phyloP scores from a whole-genome alignment of 257 asterid species.

The Craterostigma plantagineum region DNA sequence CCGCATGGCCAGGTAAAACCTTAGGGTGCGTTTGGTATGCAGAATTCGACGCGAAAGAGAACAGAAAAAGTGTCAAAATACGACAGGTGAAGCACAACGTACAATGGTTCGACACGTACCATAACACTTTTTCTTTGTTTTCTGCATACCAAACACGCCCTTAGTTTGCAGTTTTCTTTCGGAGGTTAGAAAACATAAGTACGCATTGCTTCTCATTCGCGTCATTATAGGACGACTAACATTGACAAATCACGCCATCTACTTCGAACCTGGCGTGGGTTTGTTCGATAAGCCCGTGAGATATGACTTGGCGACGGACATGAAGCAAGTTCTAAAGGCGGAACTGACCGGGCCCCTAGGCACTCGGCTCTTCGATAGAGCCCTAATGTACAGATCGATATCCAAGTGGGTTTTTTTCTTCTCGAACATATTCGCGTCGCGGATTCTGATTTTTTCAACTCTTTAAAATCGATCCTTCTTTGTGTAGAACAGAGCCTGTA shows the following conservation, averaged over 20 bases:
- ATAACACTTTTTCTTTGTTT: too few relatives aligned
- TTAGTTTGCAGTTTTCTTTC: too few relatives aligned
- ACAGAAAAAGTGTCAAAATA: too few relatives aligned
- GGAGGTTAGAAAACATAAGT: too few relatives aligned
- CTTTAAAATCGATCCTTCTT: constrained; percentile 15
- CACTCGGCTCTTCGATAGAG: constrained; percentile 87
- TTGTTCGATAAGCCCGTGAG: constrained; percentile 72
- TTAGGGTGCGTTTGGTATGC: too few relatives aligned
- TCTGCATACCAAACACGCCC: too few relatives aligned
- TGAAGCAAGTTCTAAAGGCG: constrained; percentile 74
- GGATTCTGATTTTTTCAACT: constrained; percentile 10
- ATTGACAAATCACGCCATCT: constrained; percentile 63
- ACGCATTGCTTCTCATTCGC: neutral
- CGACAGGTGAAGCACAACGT: too few relatives aligned
- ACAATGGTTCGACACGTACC: too few relatives aligned
- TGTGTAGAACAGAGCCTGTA: constrained; percentile 65
- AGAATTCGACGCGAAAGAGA: too few relatives aligned
- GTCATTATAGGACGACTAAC: constrained; percentile 66
- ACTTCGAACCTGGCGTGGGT: constrained; percentile 84
- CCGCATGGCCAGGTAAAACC: constrained; percentile 97
- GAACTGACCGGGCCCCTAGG: constrained; percentile 95
- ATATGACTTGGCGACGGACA: constrained; percentile 61
- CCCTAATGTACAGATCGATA: constrained; percentile 84
- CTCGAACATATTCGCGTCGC: constrained; percentile 16
- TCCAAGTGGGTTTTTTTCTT: constrained; percentile 36